phyloP scores from a whole-genome alignment of 176 grass and related monocot genomes.

The Microstegium vimineum region DNA sequence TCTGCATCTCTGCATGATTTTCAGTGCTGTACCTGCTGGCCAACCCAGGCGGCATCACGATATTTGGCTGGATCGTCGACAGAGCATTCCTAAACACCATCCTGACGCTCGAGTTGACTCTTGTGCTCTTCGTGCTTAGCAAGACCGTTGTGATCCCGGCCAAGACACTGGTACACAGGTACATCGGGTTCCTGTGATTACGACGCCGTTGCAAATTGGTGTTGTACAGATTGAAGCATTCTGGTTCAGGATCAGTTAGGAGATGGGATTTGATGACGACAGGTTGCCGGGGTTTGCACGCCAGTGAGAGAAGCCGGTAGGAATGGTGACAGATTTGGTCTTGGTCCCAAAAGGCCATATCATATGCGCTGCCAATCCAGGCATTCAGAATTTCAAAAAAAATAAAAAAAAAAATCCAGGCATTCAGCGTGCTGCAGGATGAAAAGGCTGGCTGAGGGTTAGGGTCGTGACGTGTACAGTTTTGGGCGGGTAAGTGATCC shows the following conservation, averaged over 20 bases:
- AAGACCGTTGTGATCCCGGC: conserved; percentile 65
- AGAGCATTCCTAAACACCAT: conserved; percentile 72
- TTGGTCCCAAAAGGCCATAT: neutral
- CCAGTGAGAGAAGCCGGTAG: neutral
- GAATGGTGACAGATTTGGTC: neutral
- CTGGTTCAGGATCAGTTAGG: neutral
- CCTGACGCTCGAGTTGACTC: conserved; percentile 80
- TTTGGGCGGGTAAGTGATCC: neutral
- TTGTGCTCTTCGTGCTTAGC: conserved; percentile 85
- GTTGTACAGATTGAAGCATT: neutral
- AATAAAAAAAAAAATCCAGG: no score
- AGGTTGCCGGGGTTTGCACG: neutral
- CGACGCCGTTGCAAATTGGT: neutral
- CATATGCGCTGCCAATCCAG: neutral
- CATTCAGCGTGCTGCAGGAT: neutral
- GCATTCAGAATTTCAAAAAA: neutral
- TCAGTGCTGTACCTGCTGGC: conserved; percentile 76
- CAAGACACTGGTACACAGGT: conserved; percentile 19
- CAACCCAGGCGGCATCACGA: conserved; percentile 85
- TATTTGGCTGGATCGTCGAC: conserved; percentile 85
- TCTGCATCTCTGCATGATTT: neutral
- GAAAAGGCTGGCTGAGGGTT: neutral
- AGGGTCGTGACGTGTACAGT: conserved; percentile 3
- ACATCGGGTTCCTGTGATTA: conserved; percentile 11
- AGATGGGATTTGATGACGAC: neutral